Evolutionary conservation across 2,329 filamentous ascomycete species (phyloP), one percentile per base, ranked within the genome.

Genomic region (Fusarium devonianum): DNA sequence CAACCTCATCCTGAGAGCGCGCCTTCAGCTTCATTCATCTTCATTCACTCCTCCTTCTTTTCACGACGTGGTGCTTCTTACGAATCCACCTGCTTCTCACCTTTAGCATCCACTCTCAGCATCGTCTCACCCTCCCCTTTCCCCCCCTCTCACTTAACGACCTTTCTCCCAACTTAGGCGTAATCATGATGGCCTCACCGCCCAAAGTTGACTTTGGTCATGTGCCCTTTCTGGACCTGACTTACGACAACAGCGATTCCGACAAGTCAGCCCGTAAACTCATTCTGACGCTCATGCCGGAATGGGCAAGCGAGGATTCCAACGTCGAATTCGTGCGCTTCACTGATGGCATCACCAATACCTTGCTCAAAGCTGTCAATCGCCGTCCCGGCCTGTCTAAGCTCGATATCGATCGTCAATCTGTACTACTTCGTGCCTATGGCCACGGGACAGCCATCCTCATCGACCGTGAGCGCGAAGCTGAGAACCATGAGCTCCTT

Each of bases 311-410:
- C 36, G 77, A 82, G 25, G 84, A 86, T 58, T 88, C 89, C 48
- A 83, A 87, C 32, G 81, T 99, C 64, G 86, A 94, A 67, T 90
- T 97, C 69, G 81, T 91, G 61, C 87, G 89, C 58, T 99, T 97
- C 77, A 99, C 92, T 28, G 94, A 99, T 67, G 94, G 94, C 68
- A 99, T 97, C 75, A 99, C 94, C 61, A 99, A 99, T 75, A 97
- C 92, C 38, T 78, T 93, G 37, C 79, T 92, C 57, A 92, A 92
- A 71, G 86, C 87, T n/a, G 75, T 89, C 67, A 90, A 90, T 70
- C 82, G 79, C 60, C 79, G 78, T 18, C 71, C 77, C 1, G 90
- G 89, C 38, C 78, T 88, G 60, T 87, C 89, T 39, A 83, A 88
- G 64, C 56, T 67, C n/a, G 84, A 92, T 42, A 81, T 93, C 60